Evolutionary conservation across 176 grass and related monocot species (phyloP).

Genomic region (Aegilops sharonensis): DNA sequence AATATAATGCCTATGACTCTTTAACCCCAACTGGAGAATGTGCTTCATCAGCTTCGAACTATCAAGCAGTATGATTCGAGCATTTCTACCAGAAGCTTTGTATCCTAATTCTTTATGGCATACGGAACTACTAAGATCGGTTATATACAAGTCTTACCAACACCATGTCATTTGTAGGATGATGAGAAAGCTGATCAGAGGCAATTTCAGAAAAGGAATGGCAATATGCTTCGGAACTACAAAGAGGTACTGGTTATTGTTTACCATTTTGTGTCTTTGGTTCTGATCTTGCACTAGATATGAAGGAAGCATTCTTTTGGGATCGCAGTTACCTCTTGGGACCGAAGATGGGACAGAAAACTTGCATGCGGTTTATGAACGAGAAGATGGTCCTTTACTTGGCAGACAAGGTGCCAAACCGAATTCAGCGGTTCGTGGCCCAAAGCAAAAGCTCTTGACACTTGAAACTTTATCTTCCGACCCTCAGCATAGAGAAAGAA

Average conservation of each 20-base stretch:
- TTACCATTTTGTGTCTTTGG: conserved; percentile 18
- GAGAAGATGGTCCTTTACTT: background rate
- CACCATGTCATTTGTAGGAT: conserved; percentile 49
- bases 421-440: conserved; percentile 25
- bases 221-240: conserved; percentile 30
- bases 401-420: conserved; percentile 20
- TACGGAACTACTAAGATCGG: background rate
- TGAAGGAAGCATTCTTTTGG: conserved; percentile 16
- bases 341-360: background rate
- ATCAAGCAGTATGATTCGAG: conserved; percentile 37
- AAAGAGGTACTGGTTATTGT: conserved; percentile 51
- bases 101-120: conserved; percentile 7
- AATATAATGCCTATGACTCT: conserved; percentile 19
- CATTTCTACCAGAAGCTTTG: background rate
- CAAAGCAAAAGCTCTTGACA: conserved; percentile 22
- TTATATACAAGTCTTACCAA: background rate
- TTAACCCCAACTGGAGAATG: conserved; percentile 26
- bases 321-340: conserved; percentile 14
- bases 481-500: conserved; percentile 22
- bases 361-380: conserved; percentile 23
- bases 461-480: conserved; percentile 31
- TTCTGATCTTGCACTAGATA: conserved; percentile 21
- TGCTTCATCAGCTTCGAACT: conserved; percentile 22
- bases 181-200: conserved; percentile 42
- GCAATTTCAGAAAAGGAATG: conserved; percentile 34